Evolutionary conservation across 371 early-diverging fungal genomes (phyloP), one percentile per base, ranked within the genome.

Genomic region (Apophysomyces trapeziformis): DNA sequence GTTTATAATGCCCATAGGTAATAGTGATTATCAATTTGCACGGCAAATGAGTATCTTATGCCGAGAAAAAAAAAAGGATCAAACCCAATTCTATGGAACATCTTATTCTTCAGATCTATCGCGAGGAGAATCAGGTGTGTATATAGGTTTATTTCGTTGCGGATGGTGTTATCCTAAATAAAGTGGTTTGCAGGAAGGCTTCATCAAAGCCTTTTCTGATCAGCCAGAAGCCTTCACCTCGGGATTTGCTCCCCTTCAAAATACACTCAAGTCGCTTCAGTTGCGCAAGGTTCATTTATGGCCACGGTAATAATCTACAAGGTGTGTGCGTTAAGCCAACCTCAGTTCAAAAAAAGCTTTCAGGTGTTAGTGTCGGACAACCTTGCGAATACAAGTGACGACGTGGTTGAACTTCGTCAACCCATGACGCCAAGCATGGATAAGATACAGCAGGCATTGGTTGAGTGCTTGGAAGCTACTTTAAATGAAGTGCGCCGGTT

Each of bases 141-240:
- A 7, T 50, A 26, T 50, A 7, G 7, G 9, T 32, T 21, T 50
- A 6, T 50, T 50, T 21, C 4, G 9, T 21, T 50, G 4, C 5
- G 3, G 4, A 50, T 18, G 54, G 21, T 1, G 21, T 21, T 26
- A 9, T n/a, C n/a, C 21, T 14, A 58, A 57, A 62, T 18, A 43
- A 60, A 46, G 35, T 16, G 18, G n/a, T 63, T 13, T 61, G 38
- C 72, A 89, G 68, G 76, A 86, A 56, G 95, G 93, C 1, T 98
- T 97, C 64, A 92, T 98, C 70, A 96, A 97, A 68, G 99, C 97
- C 1, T 90, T 98, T 57, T 92, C 94, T n/a, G 97, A 98, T 61
- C 74, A 82, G 26, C 95, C 98, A 9, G 93, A 94, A 60, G 63
- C 85, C 0, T 91, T 95, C 63, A 82, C 83, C 0, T 67, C 82